Base-by-base conservation (phyloP, 1,139 yeast genomes). In the Pichia sp. region DNA sequence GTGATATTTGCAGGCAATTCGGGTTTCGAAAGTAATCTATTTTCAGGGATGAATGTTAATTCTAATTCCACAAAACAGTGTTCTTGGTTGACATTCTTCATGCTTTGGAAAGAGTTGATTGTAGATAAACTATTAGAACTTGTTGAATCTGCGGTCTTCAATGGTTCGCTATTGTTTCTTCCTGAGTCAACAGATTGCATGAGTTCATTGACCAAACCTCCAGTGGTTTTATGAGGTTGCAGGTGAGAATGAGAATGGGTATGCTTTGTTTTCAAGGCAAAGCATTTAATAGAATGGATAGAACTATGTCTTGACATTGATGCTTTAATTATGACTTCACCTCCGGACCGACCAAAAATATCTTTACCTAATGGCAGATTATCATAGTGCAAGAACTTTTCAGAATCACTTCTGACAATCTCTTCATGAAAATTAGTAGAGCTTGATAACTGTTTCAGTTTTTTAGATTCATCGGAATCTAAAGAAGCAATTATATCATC, bases 1-100 rank as follows among this genome's bases (percentile, higher is more conserved):
- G 33, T 31, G 3, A 51, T 27, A 3, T 43, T 28, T 15, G 48
- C 36, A 1, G 60, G 60, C 12, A 54, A 50, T 11, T 37, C 51
- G 2, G 38, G 18, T 34, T 32, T 44, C 17, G 21, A 21, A 7
- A 19, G 10, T 11, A 18, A 31, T 33, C 19, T 31, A 22, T 40
- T 40, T 12, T 40, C 37, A 8, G 49, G 44, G 5, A 22, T 21
- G 20, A 38, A 42, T 12, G 24, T 42, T 6, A 48, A 19, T 17
- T 40, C 45, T 14, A 46, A 31, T 14, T 38, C 44, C n/a, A 46
- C 36, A 28, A 48, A 42, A n/a, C 47, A 46, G 21, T 39, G 44
- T 9, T 39, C 42, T 42, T 46, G 44, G 4, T 15, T 20, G 17
- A 14, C 20, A 4, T 39, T 20, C 14, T 31, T 42, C 15, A 37